Evolutionary conservation across 1,139 yeast species (phyloP), one percentile per base, ranked within the genome.

Genomic region (Saccharomyces hybrid): DNA sequence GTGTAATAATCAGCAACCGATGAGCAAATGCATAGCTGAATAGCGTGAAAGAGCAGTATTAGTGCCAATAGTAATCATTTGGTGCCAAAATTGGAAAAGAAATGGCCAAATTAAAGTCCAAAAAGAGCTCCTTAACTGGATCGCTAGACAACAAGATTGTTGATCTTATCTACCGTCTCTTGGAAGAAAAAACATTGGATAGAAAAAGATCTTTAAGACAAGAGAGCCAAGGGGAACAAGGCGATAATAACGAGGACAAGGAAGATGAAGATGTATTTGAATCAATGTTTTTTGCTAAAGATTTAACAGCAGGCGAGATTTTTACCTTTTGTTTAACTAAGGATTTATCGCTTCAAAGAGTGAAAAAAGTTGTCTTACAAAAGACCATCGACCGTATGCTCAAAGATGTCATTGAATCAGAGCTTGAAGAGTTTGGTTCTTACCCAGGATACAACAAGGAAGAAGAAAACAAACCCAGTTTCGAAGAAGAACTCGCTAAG

Each of bases 301-400:
- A 85, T 59, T 69, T 86, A 51, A 73, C 73, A 9, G 65, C 73
- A 1, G 62, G 72, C 4, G 87, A 84, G 54, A 77, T 83, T 0
- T 62, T 82, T 14, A 73, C 76, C 4, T 85, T 77, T 62, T 79
- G 81, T 16, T 84, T 82, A 58, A 65, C 73, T 32, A 82, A 83
- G 53, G 95, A 88, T 60, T 72, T 81, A 46, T 79, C 83, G 42
- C 72, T 89, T 63, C 79, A 82, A 56, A 73, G 97, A 58, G 81
- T 82, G 65, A 90, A 90, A 67, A 80, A 80, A 60, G 71, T 71
- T 4, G 64, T 74, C 3, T 70, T 88, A 51, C 85, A 82, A 60
- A 83, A 81, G 61, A 74, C 84, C 11, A 76, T 85, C 7, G 83
- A 80, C 27, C 76, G 75, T 26, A 84, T 82, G 0, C 69, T 84